Conservation (phyloP, 257 asterid species). For the Solanum pimpinellifolium region DNA sequence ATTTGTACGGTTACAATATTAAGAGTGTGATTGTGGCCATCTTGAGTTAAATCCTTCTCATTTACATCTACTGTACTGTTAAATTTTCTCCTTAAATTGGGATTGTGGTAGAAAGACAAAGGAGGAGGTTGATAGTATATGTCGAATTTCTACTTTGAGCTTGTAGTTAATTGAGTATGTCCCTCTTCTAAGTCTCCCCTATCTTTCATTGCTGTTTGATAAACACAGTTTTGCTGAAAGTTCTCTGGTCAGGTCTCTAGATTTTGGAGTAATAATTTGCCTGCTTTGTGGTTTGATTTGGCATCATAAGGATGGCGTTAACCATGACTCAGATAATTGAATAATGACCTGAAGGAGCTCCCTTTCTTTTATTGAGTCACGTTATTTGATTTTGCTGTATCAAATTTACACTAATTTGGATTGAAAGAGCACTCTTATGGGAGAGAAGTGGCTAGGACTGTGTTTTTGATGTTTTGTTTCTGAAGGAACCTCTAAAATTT, state of each 20-base stretch:
- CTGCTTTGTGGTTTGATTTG: not conserved
- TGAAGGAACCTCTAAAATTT: not conserved
- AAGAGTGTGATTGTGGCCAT: not conserved
- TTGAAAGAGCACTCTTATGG: not conserved
- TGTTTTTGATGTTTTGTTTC: not conserved
- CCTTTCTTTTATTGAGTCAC: not conserved
- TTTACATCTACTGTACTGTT: not conserved
- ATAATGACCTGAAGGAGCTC: not conserved
- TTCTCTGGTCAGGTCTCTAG: not conserved
- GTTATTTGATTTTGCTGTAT: not conserved
- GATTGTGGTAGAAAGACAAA: not conserved
- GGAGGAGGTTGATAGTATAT: not conserved
- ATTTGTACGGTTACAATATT: not conserved
- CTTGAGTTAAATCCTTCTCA: not conserved
- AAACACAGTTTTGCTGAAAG: not conserved
- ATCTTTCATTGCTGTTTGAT: not conserved
- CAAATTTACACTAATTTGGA: not conserved
- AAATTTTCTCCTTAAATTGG: not conserved
- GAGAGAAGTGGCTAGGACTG: not conserved
- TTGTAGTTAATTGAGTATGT: not conserved
- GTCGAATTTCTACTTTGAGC: not conserved
- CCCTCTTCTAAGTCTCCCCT: not conserved
- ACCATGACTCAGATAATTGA: not conserved
- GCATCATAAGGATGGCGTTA: not conserved
- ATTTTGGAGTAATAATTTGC: not conserved